Evolutionary conservation across 1,284 basidiomycete species (phyloP), one percentile per base, ranked within the genome.

Genomic region (Austropuccinia psidii): DNA sequence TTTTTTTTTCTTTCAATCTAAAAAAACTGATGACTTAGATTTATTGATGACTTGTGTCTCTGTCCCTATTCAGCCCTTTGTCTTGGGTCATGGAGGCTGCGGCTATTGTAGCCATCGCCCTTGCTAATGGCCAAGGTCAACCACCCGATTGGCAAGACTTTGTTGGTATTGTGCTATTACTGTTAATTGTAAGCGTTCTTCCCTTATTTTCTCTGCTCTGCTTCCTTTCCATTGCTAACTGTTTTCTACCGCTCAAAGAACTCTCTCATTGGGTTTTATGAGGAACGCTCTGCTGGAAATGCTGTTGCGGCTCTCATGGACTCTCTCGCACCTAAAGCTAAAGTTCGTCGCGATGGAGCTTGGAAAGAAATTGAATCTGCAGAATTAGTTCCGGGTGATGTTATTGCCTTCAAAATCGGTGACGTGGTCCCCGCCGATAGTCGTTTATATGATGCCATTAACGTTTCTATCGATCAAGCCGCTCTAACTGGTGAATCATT

Each of bases 11-110:
- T 58, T 7, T 33, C 21, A 11, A 6, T 21, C 24, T 33, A 15
- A n/a, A 58, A 33, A 15, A 29, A 21, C 31, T 58, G 17, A 29
- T 13, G 5, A 13, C 55, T 15, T 29, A 11, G 31, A 9, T 13
- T 6, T 58, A n/a, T n/a, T n/a, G n/a, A n/a, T n/a, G n/a, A n/a
- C 9, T 52, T 41, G 11, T 21, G 4, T 2, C 31, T 24, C n/a
- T 41, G 31, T 41, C 8, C 21, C 27, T 15, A 88, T 81, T 96
- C 96, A 96, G 96, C 84, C 93, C 93, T 65, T 86, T 97, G 29
- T 96, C 93, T 43, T 98, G 94, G 93, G 95, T 98, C 83, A 98
- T 98, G 94, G 94, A 98, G 83, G 93, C 90, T 78, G 94, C 94
- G 69, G 93, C 94, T 61, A 85, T 97, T 64, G 93, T 98, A 81